Evolutionary conservation across 257 asterid genomes (phyloP), one percentile per base, ranked within the genome.

Genomic region (Solanum acaule): DNA sequence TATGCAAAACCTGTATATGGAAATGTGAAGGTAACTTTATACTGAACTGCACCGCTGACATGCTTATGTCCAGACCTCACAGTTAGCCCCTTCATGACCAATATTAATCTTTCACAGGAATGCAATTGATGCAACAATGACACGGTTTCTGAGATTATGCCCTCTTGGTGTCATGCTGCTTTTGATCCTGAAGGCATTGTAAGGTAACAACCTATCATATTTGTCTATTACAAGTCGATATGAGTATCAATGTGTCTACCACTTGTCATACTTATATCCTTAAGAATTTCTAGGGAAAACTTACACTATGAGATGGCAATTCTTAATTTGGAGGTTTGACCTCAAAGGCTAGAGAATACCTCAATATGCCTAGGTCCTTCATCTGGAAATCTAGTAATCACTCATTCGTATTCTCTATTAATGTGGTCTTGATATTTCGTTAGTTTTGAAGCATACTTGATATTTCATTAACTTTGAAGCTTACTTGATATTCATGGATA

Each of bases 121-220:
- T 95, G 99, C 94, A 90, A 90, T 49, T 61, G 92, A 67, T 88
- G 94, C 82, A 83, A 92, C 86, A 86, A 87, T 5, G 93, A 91
- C 33, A 90, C 82, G 90, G 91, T 89, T 86, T 92, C 95, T 67
- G 46, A 37, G 76, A 90, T 86, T 78, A 77, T 93, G 8, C 96
- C 97, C 68, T 86, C 96, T 59, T 96, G 99, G 99, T 96, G 99
- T 84, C 91, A 88, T 87, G 94, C 96, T 86, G 95, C 98, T 90
- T 96, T 92, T 89, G 98, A 96, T 88, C 99, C 98, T 84, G 96
- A 96, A 93, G 99, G 98, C 67, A 93, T 94, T 91, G 90, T 96
- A 89, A 96, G 99, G 99, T 95, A 90, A 90, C 84, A 79, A 34
- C 70, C 37, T 61, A 2, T 61, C 27, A 9, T 61, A 61, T 22